Evolutionary conservation across 345 rosid species (phyloP), one percentile per base, ranked within the genome.

Genomic region (Populus pruinosa): DNA sequence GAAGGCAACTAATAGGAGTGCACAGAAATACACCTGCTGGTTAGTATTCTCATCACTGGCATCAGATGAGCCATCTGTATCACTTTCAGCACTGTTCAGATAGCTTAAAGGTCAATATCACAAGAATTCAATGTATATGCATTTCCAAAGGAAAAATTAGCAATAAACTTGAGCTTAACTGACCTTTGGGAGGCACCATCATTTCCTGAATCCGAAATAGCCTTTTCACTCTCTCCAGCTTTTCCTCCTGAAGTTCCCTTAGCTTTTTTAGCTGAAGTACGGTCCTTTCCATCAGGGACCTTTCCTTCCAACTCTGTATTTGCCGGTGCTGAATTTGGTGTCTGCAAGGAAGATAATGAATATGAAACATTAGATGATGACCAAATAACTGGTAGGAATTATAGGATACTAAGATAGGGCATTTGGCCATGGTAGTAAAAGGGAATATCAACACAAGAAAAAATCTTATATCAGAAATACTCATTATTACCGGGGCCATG

Each of bases 51-150:
- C 97, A 55, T 88, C 95, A 67, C 89, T 92, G 82, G 83, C 96
- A 78, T 92, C 97, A 72, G 98, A 92, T 65, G 99, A 91, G 73
- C 97, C 99, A 61, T 89, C 99, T 35, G 93, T 90, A n/a, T 89
- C 95, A 80, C 93, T 96, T 49, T 93, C 97, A 78, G 80, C 93
- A 83, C 97, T 96, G 91, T 81, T 61, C 49, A 85, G 71, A 83
- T 49, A 18, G 21, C 67, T 44, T 18, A 18, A 2, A 66, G 5
- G 33, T 75, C n/a, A 50, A 67, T 16, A 56, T 5, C 53, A 20
- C 18, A 69, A 21, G 29, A 65, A 25, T 17, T 8, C 33, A 64
- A 13, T 43, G 27, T 12, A 9, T 23, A 67, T 35, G 49, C 25
- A 76, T 44, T 29, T 70, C 56, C 68, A 55, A 77, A 31, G 18